phyloP scores from a whole-genome alignment of 2,329 filamentous ascomycete species.

The Penicillium griseofulvum region DNA sequence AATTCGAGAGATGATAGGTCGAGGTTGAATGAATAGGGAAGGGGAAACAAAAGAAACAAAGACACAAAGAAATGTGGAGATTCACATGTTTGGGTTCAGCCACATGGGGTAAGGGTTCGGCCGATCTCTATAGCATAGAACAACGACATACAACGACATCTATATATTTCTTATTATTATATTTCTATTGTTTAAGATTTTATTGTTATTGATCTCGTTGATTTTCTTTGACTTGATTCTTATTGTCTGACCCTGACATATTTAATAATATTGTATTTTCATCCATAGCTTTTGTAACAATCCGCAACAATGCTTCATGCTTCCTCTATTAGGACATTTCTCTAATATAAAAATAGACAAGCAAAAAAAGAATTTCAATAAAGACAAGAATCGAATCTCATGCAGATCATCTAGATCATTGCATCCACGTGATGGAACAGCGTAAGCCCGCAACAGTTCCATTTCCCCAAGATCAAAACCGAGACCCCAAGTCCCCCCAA shows the following conservation, averaged over 20 bases:
- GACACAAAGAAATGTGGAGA: slow-evolving; percentile 12
- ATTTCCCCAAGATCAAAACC: background rate
- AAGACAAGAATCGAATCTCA: background rate
- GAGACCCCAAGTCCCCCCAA: slow-evolving; percentile 9
- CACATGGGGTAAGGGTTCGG: slow-evolving; percentile 20
- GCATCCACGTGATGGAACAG: background rate
- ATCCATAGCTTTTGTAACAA: background rate
- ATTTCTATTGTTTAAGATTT: background rate
- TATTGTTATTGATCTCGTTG: background rate
- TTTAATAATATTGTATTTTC: background rate
- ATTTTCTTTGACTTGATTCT: background rate
- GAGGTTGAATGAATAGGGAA: slow-evolving; percentile 2
- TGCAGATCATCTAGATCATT: slow-evolving; percentile 2
- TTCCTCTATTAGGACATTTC: background rate
- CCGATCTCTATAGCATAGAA: slow-evolving; percentile 14
- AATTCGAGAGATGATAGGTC: background rate
- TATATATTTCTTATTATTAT: slow-evolving; percentile 6
- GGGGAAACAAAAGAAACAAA: slow-evolving; percentile 1
- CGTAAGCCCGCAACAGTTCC: background rate
- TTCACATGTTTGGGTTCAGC: slow-evolving; percentile 12
- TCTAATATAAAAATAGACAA: background rate
- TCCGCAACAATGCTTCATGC: background rate
- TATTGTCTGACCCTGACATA: slow-evolving; percentile 10
- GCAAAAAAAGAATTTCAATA: background rate
- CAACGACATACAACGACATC: slow-evolving; percentile 7